A percentile compares a stretch with the other conserved stretches of the same genome.
Evolutionary conservation across 2,329 filamentous ascomycete species (phyloP).

Genomic region (Colletotrichum sp.): DNA sequence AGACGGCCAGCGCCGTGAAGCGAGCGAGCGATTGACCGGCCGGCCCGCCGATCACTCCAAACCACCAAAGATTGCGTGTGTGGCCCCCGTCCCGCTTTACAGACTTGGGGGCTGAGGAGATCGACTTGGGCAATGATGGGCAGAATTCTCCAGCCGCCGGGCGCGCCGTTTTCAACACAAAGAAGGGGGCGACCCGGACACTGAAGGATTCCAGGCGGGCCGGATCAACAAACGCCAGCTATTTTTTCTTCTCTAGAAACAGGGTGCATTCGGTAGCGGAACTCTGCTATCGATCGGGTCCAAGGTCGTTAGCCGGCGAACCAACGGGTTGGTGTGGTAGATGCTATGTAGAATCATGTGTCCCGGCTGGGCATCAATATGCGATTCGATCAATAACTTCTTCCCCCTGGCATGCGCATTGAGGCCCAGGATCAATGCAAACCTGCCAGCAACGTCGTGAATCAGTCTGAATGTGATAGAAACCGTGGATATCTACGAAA

Average conservation of each 20-base stretch:
- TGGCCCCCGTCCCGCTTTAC: background rate
- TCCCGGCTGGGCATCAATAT: background rate
- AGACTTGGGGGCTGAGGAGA: background rate
- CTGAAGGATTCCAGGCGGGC: background rate
- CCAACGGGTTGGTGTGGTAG: background rate
- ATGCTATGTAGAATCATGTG: background rate
- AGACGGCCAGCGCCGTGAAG: constrained; percentile 13
- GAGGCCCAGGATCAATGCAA: background rate
- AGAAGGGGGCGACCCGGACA: background rate
- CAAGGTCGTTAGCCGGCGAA: background rate
- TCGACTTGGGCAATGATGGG: constrained; percentile 7
- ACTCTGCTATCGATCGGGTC: background rate
- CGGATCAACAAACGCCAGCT: background rate
- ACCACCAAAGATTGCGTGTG: background rate
- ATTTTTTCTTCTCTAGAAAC: background rate
- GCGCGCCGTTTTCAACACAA: background rate
- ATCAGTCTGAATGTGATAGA: background rate
- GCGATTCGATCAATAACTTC: background rate
- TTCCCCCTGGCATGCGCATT: background rate
- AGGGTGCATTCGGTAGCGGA: background rate
- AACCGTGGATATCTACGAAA: background rate
- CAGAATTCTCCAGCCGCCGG: background rate
- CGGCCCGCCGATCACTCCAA: constrained; percentile 5
- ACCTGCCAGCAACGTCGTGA: background rate
- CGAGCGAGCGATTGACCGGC: constrained; percentile 1